These are phyloP conservation scores for Gracilariopsis chorda DNA, from an alignment of 23 red algal genomes.

Conservation along the genomic window DNA sequence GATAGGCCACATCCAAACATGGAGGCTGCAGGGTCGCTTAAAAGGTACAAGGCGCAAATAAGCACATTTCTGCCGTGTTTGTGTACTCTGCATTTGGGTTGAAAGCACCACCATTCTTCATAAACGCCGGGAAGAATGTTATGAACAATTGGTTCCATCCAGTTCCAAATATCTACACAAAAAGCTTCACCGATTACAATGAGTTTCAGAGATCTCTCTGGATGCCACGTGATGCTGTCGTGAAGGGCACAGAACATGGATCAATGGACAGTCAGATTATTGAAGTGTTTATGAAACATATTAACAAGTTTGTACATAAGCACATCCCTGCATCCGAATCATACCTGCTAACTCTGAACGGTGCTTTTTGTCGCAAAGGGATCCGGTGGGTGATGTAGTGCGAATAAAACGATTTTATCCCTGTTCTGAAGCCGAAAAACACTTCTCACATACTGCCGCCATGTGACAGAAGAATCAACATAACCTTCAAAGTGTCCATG, in stretches of 20 bases:
- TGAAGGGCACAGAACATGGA: slow-evolving; percentile 6
- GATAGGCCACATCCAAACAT: background rate
- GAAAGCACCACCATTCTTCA: slow-evolving; percentile 36
- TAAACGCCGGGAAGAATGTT: slow-evolving; percentile 10
- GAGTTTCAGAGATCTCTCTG: background rate
- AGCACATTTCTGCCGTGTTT: slow-evolving; percentile 14
- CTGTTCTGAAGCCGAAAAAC: background rate
- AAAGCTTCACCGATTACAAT: background rate
- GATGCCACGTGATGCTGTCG: background rate
- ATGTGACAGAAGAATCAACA: slow-evolving; percentile 8
- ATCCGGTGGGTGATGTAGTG: slow-evolving; percentile 11
- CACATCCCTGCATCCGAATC: background rate
- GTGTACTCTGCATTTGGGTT: background rate
- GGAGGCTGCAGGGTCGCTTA: background rate
- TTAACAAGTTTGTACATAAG: background rate
- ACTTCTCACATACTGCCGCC: slow-evolving; percentile 5
- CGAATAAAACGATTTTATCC: background rate
- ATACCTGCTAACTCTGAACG: background rate
- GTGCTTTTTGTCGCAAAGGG: background rate
- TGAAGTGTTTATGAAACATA: slow-evolving; percentile 5
- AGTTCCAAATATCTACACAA: background rate
- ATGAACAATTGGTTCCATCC: background rate
- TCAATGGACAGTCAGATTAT: slow-evolving; percentile 17
- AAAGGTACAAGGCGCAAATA: background rate
- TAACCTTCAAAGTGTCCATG: background rate